Base-by-base conservation (phyloP, 805 yeast genomes). In the Suhomyces sp. region DNA sequence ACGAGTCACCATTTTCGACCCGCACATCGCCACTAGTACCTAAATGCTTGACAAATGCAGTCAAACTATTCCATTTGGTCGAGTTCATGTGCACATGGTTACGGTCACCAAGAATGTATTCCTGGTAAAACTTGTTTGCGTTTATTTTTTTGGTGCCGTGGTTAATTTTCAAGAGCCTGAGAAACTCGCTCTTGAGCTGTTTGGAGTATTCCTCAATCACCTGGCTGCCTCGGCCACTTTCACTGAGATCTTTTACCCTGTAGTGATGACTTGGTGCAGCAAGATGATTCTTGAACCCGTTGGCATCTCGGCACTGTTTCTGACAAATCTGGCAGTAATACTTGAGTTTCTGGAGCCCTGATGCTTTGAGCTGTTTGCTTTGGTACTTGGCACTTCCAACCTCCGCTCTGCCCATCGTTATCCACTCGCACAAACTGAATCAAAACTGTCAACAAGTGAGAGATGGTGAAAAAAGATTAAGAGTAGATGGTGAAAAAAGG, bases 261-360 rank as follows among this genome's bases (percentile, higher is more conserved):
- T 81, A 79, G 45, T 80, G 68, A 64, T 94, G 99, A 1, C 87
- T 76, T 44, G 88, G 89, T n/a, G 96, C 84, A 56, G 78, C 77
- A n/a, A 86, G 78, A 66, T 94, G 99, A 61, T 93, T 87, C 61
- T 87, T 86, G 74, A 88, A 94, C 22, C 99, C 99, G 69, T 94
- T 93, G 56, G 88, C 96, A 66, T 96, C 99, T 50, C 97, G 74
- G 66, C 98, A 92, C 70, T 94, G 99, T 62, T 93, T 90, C 64
- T 79, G 82, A 63, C 99, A 94, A 2, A 89, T 78, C 66, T 87
- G 98, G 67, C 99, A 94, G 68, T 91, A 96, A 78, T 83, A 93
- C 54, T 83, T 78, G 48, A 94, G 80, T 62, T 88, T 85, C 68
- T 92, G 97, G 22, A 92, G 82, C 2, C 98, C 98, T 46, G 81